These are phyloP conservation scores for Coemansia javaensis DNA, from an alignment of 192 early-diverging fungal genomes.

Conservation along the genomic window DNA sequence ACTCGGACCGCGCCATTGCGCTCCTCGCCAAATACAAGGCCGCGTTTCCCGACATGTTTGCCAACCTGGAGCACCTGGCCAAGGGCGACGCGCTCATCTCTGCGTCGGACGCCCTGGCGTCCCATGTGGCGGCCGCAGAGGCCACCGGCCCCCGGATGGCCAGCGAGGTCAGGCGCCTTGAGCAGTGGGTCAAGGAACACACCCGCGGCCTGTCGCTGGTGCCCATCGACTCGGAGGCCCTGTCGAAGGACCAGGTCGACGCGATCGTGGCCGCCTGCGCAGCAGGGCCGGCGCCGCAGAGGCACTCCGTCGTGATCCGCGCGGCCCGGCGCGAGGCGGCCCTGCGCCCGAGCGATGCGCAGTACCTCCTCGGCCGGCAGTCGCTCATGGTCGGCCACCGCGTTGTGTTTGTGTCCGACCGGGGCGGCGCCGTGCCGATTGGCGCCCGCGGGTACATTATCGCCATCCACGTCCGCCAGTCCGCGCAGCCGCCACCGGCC, in stretches of 20 bases:
- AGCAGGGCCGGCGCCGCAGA: neutral
- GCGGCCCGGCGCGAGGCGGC: conserved; percentile 52
- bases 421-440: conserved; percentile 68
- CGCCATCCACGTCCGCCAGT: conserved; percentile 53
- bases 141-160: conserved; percentile 23
- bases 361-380: conserved; percentile 67
- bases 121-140: conserved; percentile 4
- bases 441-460: conserved; percentile 82
- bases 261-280: conserved; percentile 15
- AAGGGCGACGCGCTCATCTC: conserved; percentile 9
- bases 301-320: conserved; percentile 24
- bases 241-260: conserved; percentile 19
- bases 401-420: conserved; percentile 63
- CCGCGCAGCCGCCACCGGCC: neutral
- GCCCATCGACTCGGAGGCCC: conserved; percentile 35
- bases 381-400: conserved; percentile 84
- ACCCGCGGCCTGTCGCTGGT: conserved; percentile 12
- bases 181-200: conserved; percentile 44
- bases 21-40: conserved; percentile 69
- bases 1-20: conserved; percentile 68
- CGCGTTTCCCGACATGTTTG: conserved; percentile 60
- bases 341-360: conserved; percentile 76
- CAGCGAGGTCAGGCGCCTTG: conserved; percentile 40
- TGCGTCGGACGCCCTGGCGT: conserved; percentile 2
- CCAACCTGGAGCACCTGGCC: conserved; percentile 9